Conservation (phyloP, 2,329 filamentous ascomycete genomes). For the Alternaria sp. region DNA sequence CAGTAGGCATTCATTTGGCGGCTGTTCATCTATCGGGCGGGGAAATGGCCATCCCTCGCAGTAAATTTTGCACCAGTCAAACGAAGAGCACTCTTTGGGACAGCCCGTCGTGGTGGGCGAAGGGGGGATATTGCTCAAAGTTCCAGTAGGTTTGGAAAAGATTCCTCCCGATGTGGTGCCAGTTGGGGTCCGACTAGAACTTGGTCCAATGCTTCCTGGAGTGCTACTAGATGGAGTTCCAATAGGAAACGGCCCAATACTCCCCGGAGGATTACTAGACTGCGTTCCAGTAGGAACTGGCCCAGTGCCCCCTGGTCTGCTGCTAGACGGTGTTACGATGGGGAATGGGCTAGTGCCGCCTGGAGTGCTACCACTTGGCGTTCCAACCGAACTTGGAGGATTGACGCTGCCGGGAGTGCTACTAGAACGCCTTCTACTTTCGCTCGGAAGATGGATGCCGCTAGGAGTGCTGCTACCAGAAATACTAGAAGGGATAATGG, state of each 20-base stretch:
- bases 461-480: neutral
- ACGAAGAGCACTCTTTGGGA: slow-evolving; percentile 4
- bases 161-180: neutral
- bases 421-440: too few species aligned
- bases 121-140: neutral
- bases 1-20: slow-evolving; percentile 17
- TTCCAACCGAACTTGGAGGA: neutral
- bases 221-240: neutral
- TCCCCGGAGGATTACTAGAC: neutral
- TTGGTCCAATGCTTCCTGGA: neutral
- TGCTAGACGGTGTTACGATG: neutral
- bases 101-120: slow-evolving; percentile 5
- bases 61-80: slow-evolving; percentile 12
- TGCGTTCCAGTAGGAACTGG: neutral
- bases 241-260: neutral
- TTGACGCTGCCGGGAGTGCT: neutral
- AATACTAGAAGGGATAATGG: neutral
- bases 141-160: neutral
- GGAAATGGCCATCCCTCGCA: slow-evolving; percentile 6
- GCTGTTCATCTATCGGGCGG: slow-evolving; percentile 2
- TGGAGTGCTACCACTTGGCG: neutral
- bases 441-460: neutral
- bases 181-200: neutral
- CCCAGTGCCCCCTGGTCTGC: neutral
- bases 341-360: neutral